Evolutionary conservation across 1,139 yeast species (phyloP).

Genomic region (Arxiozyma slooffiae): DNA sequence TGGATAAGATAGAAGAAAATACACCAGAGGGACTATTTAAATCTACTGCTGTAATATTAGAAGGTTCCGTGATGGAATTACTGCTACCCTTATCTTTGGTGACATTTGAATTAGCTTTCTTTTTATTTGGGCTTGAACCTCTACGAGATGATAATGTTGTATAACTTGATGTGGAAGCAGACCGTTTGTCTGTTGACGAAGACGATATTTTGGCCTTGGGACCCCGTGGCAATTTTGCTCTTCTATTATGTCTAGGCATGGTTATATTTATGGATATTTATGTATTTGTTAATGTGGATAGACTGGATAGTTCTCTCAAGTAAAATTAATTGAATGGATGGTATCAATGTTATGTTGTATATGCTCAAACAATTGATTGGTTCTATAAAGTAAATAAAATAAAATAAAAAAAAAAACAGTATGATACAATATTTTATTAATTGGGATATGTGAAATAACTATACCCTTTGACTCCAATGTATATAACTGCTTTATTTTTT

Average conservation of each 20-base stretch:
- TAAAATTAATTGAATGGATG: not conserved
- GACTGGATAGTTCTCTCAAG: not conserved
- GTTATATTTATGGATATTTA: not conserved
- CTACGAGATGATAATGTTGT: slow-evolving; percentile 3
- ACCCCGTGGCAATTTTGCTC: slow-evolving; percentile 11
- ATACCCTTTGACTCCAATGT: not conserved
- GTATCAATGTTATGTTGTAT: not conserved
- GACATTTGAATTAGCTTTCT: not conserved
- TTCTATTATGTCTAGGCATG: slow-evolving; percentile 20
- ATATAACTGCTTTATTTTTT: too few species aligned
- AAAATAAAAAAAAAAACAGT: too few species aligned
- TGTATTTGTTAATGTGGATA: too few species aligned
- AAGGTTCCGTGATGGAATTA: slow-evolving; percentile 9
- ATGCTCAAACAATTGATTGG: not conserved
- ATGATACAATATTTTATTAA: too few species aligned
- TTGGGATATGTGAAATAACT: not conserved
- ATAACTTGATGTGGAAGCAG: not conserved
- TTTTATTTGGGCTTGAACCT: slow-evolving; percentile 17
- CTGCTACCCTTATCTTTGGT: not conserved
- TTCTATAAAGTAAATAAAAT: not conserved
- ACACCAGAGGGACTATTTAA: slow-evolving; percentile 28
- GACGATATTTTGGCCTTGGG: not conserved
- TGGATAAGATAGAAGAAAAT: slow-evolving; percentile 44
- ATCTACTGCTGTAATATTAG: slow-evolving; percentile 4
- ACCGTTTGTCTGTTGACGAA: not conserved